These are phyloP conservation scores for Delonix regia DNA, from an alignment of 306 rosid species.

Conservation along the genomic window DNA sequence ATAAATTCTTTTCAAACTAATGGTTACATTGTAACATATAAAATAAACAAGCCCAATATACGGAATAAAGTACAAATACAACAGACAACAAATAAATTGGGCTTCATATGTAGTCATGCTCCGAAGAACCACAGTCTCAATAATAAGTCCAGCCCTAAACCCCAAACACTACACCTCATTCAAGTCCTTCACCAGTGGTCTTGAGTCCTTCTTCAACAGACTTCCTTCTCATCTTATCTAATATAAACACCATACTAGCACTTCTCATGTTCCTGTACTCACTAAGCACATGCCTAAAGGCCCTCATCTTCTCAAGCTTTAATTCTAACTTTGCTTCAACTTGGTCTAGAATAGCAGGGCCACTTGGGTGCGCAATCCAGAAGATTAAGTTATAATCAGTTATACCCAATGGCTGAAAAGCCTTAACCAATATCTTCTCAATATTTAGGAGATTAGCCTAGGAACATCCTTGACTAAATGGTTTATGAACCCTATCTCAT, in stretches of 20 bases:
- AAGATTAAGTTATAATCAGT: slow-evolving; percentile 6
- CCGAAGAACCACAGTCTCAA: not conserved
- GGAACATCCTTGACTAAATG: not conserved
- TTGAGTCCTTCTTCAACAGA: not conserved
- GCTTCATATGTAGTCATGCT: not conserved
- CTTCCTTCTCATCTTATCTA: not conserved
- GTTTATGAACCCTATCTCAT: not conserved
- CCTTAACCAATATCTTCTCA: not conserved
- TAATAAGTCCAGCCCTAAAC: not conserved
- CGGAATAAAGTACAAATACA: no score
- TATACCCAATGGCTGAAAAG: not conserved
- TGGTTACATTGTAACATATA: no score
- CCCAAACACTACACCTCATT: slow-evolving; percentile 2
- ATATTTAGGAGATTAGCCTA: not conserved
- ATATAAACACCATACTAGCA: not conserved
- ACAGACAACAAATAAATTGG: no score
- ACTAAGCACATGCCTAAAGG: not conserved
- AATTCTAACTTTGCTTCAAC: not conserved
- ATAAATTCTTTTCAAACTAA: no score
- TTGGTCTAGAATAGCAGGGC: not conserved
- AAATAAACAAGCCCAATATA: no score
- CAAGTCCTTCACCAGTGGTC: not conserved
- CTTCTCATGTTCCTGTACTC: slow-evolving; percentile 6
- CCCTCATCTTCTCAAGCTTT: not conserved
- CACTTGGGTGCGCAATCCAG: not conserved